phyloP scores from a whole-genome alignment of 2,329 filamentous ascomycete genomes.

The Fusarium sp. region DNA sequence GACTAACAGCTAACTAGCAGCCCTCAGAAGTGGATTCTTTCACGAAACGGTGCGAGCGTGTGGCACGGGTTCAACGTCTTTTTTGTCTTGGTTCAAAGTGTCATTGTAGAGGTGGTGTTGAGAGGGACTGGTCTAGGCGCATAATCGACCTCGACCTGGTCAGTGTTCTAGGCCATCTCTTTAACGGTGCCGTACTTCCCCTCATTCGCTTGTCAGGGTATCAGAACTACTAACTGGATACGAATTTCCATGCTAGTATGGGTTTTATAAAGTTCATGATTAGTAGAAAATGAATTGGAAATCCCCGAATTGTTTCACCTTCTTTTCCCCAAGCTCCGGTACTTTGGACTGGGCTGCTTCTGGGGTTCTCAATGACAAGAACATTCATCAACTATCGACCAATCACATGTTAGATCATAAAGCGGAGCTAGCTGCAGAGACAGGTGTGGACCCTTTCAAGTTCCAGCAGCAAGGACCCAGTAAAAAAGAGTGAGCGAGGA shows the following conservation, averaged over 20 bases:
- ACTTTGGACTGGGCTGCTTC: neutral
- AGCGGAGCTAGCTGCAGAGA: constrained; percentile 27
- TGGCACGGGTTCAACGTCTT: constrained; percentile 44
- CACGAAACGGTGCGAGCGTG: constrained; percentile 28
- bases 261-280: too few relatives aligned
- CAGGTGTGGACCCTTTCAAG: constrained; percentile 36
- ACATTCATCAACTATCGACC: constrained; percentile 32
- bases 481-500: constrained; percentile 30
- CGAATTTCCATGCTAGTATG: neutral
- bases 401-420: constrained; percentile 28
- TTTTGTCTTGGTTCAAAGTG: constrained; percentile 20
- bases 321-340: constrained; percentile 10
- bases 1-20: constrained; percentile 22
- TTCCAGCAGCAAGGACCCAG: constrained; percentile 34
- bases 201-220: neutral
- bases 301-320: constrained; percentile 1
- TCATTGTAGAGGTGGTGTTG: constrained; percentile 7
- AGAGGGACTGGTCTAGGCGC: constrained; percentile 21
- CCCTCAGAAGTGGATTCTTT: constrained; percentile 36
- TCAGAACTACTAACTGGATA: neutral
- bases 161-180: constrained; percentile 23
- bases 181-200: constrained; percentile 6
- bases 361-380: constrained; percentile 28
- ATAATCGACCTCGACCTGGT: constrained; percentile 15
- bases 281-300: neutral